Conservation (phyloP, 78 protist genomes). For the Chrysochromulina tobinii region DNA sequence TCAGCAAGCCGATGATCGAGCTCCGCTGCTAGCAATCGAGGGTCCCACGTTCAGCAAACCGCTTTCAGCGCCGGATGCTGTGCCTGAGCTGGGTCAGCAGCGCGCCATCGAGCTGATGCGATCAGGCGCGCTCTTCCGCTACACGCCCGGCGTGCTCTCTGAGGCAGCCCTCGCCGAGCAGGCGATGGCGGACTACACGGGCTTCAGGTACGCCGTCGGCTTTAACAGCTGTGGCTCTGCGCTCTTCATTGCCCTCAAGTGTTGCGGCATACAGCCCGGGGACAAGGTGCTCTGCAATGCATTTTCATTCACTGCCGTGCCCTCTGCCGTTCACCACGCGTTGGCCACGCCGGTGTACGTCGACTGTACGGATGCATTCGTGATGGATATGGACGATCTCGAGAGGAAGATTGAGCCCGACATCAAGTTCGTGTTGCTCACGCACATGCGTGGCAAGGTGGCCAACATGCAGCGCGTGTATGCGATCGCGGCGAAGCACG, state of each 20-base stretch:
- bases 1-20: too few species aligned
- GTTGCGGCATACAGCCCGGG: neutral
- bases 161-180: neutral
- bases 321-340: conserved; percentile 25
- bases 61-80: neutral
- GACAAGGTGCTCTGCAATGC: conserved; percentile 25
- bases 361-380: neutral
- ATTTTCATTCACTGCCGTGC: conserved; percentile 39
- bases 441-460: conserved; percentile 49
- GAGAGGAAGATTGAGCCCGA: neutral
- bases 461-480: conserved; percentile 23
- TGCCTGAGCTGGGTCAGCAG: neutral
- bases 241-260: neutral
- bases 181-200: neutral
- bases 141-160: neutral
- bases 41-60: neutral
- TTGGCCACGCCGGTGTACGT: neutral
- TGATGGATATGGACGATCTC: conserved; percentile 14
- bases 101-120: neutral
- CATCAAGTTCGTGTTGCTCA: conserved; percentile 23
- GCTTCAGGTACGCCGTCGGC: conserved; percentile 15
- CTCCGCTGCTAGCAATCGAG: neutral
- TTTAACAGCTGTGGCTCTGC: conserved; percentile 3
- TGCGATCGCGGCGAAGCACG: neutral
- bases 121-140: neutral